Evolutionary conservation across 2,329 filamentous ascomycete species (phyloP), one percentile per base, ranked within the genome.

Genomic region (Fusarium nematophilum): DNA sequence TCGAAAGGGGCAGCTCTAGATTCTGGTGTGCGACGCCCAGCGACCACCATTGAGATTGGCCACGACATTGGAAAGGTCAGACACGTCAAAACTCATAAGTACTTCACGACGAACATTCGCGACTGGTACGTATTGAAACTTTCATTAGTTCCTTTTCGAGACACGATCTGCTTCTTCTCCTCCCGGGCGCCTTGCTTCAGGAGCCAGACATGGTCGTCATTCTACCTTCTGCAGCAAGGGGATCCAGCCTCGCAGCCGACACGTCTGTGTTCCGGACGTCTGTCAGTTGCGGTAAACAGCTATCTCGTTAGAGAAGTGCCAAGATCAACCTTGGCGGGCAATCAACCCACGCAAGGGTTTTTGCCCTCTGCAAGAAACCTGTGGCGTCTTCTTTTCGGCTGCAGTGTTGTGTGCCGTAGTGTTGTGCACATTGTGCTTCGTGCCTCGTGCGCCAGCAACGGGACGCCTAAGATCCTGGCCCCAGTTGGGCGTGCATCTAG

Each of bases 321-420:
- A 52, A 53, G 6, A 27, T 27, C 15, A 33, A n/a, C 51, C 33
- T 37, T 15, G n/a, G 27, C 42, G 18, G 33, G 21, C 9, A 50
- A 34, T 37, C 42, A 51, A 44, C 30, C 36, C 17, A 54, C 45
- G 34, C 55, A 65, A 62, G 36, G 60, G 50, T n/a, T 50, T 60
- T 53, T 46, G 31, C 31, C 33, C 34, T 30, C 51, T 58, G 48
- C 51, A 59, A 52, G 50, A 47, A 57, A 57, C 65, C 38, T 44
- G 46, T 54, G 53, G 55, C 47, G 53, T 36, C 31, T 38, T 59
- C 38, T 43, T 57, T 52, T 34, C 38, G 45, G 50, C 53, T 36
- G 45, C 43, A 40, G 56, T 60, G 48, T n/a, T 43, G 56, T 53
- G 27, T 48, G 33, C 47, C 42, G 36, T 23, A 34, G 52, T 57